Conservation (phyloP, 306 rosid genomes). For the Senna siamea region DNA sequence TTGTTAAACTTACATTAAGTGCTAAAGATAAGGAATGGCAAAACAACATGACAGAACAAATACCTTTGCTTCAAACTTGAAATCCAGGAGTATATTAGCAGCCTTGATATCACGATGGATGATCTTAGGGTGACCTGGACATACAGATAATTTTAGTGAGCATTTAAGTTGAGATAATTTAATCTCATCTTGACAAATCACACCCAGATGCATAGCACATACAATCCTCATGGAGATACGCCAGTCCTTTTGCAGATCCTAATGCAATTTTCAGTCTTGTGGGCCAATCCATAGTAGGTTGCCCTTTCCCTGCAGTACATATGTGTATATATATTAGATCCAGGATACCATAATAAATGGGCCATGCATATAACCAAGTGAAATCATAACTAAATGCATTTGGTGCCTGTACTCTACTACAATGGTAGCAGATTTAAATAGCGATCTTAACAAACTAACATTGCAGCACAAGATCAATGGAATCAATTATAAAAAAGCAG, state of each 20-base stretch:
- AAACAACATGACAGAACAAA: conserved; percentile 24
- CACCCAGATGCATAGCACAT: conserved; percentile 40
- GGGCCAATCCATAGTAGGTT: conserved; percentile 94
- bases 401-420: neutral
- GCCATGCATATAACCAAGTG: no score
- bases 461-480: no score
- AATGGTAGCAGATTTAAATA: no score
- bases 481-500: no score
- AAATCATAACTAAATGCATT: no score
- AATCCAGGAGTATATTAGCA: conserved; percentile 87
- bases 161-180: conserved; percentile 11
- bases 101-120: conserved; percentile 96
- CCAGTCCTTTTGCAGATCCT: conserved; percentile 95
- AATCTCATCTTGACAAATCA: conserved; percentile 12
- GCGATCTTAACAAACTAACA: no score
- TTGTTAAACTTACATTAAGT: no score
- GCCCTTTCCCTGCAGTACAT: conserved; percentile 68
- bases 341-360: conserved; percentile 14
- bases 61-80: conserved; percentile 94
- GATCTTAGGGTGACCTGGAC: conserved; percentile 93
- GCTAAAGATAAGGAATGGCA: no score
- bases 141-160: conserved; percentile 19
- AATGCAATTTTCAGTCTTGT: conserved; percentile 80
- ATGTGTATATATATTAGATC: conserved; percentile 37
- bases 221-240: conserved; percentile 99